Conservation (phyloP, 352 stramenopile species). For the Phytophthora sojae region DNA sequence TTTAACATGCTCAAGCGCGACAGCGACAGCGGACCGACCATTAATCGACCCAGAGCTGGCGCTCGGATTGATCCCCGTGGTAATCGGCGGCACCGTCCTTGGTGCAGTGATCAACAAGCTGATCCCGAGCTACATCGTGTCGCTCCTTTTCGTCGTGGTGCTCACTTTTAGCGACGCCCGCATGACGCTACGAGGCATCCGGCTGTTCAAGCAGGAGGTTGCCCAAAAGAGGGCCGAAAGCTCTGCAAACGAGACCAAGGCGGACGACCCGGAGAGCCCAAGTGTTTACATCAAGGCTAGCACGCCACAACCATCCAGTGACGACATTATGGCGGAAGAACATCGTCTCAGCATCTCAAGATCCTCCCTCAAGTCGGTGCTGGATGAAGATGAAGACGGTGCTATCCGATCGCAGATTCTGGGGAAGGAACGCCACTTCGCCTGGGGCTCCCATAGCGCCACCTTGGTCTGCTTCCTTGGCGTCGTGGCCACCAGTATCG, state of each 20-base stretch:
- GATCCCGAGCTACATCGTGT: slow-evolving; percentile 62
- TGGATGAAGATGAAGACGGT: not conserved
- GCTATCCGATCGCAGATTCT: slow-evolving; percentile 18
- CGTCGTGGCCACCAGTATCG: slow-evolving; percentile 38
- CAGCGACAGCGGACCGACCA: slow-evolving; percentile 45
- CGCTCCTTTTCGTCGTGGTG: slow-evolving; percentile 53
- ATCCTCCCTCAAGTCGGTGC: not conserved
- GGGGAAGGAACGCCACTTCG: slow-evolving; percentile 38
- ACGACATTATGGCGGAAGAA: not conserved
- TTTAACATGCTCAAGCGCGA: slow-evolving; percentile 67
- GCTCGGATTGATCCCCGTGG: slow-evolving; percentile 60
- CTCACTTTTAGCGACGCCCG: slow-evolving; percentile 37
- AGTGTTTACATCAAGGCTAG: slow-evolving; percentile 6
- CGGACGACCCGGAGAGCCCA: slow-evolving; percentile 5
- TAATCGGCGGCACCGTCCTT: slow-evolving; percentile 59
- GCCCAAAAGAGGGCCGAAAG: slow-evolving; percentile 25
- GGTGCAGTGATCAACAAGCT: slow-evolving; percentile 61
- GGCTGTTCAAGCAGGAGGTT: slow-evolving; percentile 39
- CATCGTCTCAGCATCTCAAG: not conserved
- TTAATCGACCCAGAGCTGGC: slow-evolving; percentile 60
- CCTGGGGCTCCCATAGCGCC: slow-evolving; percentile 40
- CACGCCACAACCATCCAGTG: slow-evolving; percentile 1
- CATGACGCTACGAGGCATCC: slow-evolving; percentile 21
- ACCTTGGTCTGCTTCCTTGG: slow-evolving; percentile 50
- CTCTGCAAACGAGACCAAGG: not conserved